Conservation (phyloP, 306 rosid species). For the Begonia loranthoides region DNA sequence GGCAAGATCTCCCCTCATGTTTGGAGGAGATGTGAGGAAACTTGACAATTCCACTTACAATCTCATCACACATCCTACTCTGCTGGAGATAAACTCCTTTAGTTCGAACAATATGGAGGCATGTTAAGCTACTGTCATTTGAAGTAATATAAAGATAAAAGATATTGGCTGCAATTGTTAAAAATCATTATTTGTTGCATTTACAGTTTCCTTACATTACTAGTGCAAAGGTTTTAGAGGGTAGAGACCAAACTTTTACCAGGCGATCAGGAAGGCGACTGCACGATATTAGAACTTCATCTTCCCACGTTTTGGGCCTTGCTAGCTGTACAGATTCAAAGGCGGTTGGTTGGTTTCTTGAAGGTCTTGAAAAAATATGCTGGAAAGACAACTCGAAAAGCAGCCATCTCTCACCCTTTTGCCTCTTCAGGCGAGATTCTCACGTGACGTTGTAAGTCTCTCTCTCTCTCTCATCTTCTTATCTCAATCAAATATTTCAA, state of each 20-base stretch:
- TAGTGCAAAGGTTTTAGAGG: constrained; percentile 12
- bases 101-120: constrained; percentile 82
- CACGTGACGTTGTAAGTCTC: background rate
- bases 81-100: constrained; percentile 62
- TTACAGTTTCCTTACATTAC: constrained; percentile 52
- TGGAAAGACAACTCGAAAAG: constrained; percentile 66
- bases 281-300: constrained; percentile 18
- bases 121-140: constrained; percentile 13
- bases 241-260: constrained; percentile 12
- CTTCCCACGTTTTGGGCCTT: constrained; percentile 16
- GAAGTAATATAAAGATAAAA: constrained; percentile 1
- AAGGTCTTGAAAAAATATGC: constrained; percentile 27
- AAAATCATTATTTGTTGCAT: constrained; percentile 9
- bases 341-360: constrained; percentile 61
- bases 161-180: constrained; percentile 4
- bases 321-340: constrained; percentile 40
- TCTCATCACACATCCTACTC: constrained; percentile 51
- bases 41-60: constrained; percentile 32
- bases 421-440: constrained; percentile 53
- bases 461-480: constrained; percentile 14
- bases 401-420: constrained; percentile 33
- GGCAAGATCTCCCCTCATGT: constrained; percentile 95
- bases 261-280: constrained; percentile 20
- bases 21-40: constrained; percentile 83
- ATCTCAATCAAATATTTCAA: constrained; percentile 4